Base-by-base conservation (phyloP, 192 early-diverging fungal genomes). In the Borealophlyctis nickersoniae region DNA sequence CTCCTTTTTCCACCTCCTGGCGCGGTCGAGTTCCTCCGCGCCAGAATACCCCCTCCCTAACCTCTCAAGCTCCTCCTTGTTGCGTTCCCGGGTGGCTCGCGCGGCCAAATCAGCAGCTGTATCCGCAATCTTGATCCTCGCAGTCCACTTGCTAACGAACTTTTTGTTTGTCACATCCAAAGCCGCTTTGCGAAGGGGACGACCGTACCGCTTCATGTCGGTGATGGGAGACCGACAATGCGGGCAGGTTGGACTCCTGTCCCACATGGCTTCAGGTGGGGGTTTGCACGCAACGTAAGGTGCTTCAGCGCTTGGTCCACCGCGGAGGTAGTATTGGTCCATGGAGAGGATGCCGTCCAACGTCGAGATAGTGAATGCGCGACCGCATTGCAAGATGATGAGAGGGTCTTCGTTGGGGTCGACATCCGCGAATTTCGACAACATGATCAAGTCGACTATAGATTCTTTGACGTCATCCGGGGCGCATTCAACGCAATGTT, bases 341-440 rank as follows among this genome's bases (percentile, higher is more conserved):
- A 84, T 66, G 19, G 64, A 70, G 67, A 83, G 70, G 33, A 70
- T 63, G 0, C 76, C 75, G 39, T 87, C 86, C 30, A 87, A 27
- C 5, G 67, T 78, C 2, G 69, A 57, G 64, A 81, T 73, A 3
- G 82, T 84, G 45, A 78, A 73, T 1, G 70, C 66, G 50, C 86
- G 86, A 11, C 75, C 74, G 60, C 86, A 87, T 0, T 59, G 35
- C 9, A 83, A 64, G 4, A 75, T 65, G 13, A 86, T 35, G 36
- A 85, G 56, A 2, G 80, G 76, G 50, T 68, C 62, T 0, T 77
- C 77, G 28, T 79, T 45, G 22, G 74, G 61, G 50, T 87, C 77
- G 0, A 66, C 33, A 34, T 81, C 76, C 13, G 36, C 65, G 29
- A 81, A 70, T 1, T 24, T 58, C 27, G 51, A 48, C 23, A 67